Evolutionary conservation across 345 rosid genomes (phyloP), one percentile per base, ranked within the genome.

Genomic region (Gossypium rotundifolium): DNA sequence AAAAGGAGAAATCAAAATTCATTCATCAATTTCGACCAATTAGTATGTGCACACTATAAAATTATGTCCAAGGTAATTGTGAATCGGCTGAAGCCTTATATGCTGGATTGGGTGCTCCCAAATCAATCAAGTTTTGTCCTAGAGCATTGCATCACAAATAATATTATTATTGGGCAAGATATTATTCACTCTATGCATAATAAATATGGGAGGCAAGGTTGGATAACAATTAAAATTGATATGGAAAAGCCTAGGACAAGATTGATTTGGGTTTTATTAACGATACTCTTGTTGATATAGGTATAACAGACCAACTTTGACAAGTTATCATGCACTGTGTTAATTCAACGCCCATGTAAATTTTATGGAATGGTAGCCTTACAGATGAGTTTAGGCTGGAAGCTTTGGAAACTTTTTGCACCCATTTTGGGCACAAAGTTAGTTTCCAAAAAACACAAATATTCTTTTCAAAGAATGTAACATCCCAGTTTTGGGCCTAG

Each of bases 341-440:
- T 4, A 1, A 6, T 4, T 3, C 2, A 4, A 7, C 12, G 0
- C 16, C 18, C 7, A 13, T 1, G 0, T 12, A 16, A 1, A 3
- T 51, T 3, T 16, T 51, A 10, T 16, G 8, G 8, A 51, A 51
- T 51, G 54, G 2, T 4, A 3, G n/a, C 1, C 16, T 16, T 16
- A 16, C 8, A 4, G 7, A 51, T 3, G 2, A 0, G 0, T 51
- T 51, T 6, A 51, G 17, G 7, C 9, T 14, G 7, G 40, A 33
- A 33, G 40, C 40, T 33, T 0, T 5, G 7, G 7, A 33, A 33
- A 33, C 7, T 33, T 33, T 33, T 5, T 33, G 40, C 38, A 4
- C 7, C 38, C 1, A 29, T 33, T 33, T 1, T 4, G 7, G 38
- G 38, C 38, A 33, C 7, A 33, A 33, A 0, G 7, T 33, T 33